Conservation (phyloP, 768 basidiomycete species). For the Neoboletus brunneissimus region DNA sequence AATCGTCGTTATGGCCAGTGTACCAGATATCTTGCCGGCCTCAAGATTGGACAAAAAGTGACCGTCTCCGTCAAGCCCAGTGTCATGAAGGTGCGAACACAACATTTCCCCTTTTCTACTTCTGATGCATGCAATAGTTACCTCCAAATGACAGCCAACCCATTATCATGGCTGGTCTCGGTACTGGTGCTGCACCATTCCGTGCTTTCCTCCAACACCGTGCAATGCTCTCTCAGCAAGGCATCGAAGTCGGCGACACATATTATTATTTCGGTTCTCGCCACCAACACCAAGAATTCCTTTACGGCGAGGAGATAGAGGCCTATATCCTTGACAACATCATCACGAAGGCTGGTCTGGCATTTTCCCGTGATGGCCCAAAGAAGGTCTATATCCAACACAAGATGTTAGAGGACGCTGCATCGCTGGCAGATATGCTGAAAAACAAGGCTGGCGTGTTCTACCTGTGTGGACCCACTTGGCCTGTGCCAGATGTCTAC, state of each 20-base stretch:
- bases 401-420: slow-evolving; percentile 92
- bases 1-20: slow-evolving; percentile 86
- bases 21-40: slow-evolving; percentile 86
- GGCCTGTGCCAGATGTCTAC: slow-evolving; percentile 99
- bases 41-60: slow-evolving; percentile 86
- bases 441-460: slow-evolving; percentile 76
- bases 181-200: slow-evolving; percentile 98
- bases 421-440: slow-evolving; percentile 70
- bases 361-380: slow-evolving; percentile 92
- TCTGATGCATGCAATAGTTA: slow-evolving; percentile 46
- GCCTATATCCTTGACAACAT: slow-evolving; percentile 83
- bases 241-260: slow-evolving; percentile 81
- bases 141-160: slow-evolving; percentile 84
- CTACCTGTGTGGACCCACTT: slow-evolving; percentile 97
- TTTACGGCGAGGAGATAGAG: slow-evolving; percentile 96
- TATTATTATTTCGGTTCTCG: slow-evolving; percentile 99
- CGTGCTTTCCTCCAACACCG: slow-evolving; percentile 98
- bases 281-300: slow-evolving; percentile 91
- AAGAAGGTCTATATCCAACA: slow-evolving; percentile 98
- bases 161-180: slow-evolving; percentile 97
- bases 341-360: slow-evolving; percentile 88
- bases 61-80: slow-evolving; percentile 98
- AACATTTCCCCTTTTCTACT: not conserved
- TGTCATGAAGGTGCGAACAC: slow-evolving; percentile 85
- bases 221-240: slow-evolving; percentile 73